Conservation (phyloP, 257 asterid species). For the Ajuga chamaepitys region DNA sequence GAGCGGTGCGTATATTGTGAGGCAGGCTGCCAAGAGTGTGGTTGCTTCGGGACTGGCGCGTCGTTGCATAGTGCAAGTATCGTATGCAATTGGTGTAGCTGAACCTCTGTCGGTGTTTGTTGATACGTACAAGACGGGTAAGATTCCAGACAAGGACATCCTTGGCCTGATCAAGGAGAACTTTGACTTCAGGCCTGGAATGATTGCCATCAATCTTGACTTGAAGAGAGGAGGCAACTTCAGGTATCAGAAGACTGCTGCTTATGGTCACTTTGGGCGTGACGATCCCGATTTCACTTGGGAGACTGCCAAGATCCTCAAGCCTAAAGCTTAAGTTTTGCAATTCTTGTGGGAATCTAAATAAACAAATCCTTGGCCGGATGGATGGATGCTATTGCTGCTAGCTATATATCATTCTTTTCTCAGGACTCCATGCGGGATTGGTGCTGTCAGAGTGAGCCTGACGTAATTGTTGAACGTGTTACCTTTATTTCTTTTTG, state of each 20-base stretch:
- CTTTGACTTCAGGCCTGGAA: constrained; percentile 92
- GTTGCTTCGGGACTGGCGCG: constrained; percentile 88
- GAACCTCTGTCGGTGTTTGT: constrained; percentile 88
- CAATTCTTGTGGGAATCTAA: too few species aligned
- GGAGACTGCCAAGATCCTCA: constrained; percentile 80
- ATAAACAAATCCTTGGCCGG: too few species aligned
- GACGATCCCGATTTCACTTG: constrained; percentile 80
- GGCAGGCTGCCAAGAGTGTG: constrained; percentile 94
- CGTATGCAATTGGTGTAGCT: constrained; percentile 86
- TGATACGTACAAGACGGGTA: constrained; percentile 77
- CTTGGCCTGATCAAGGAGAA: constrained; percentile 62
- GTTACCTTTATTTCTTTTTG: too few species aligned
- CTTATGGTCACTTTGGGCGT: constrained; percentile 91
- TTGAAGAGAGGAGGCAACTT: constrained; percentile 71
- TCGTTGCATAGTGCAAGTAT: constrained; percentile 81
- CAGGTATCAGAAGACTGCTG: constrained; percentile 92
- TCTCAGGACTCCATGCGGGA: too few species aligned
- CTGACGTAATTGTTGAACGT: too few species aligned
- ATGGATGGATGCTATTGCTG: too few species aligned
- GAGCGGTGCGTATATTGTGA: constrained; percentile 81
- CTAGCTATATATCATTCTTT: too few species aligned
- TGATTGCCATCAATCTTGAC: constrained; percentile 85
- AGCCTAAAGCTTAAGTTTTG: constrained; percentile 70
- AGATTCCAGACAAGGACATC: constrained; percentile 75
- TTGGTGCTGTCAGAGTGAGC: too few species aligned